phyloP scores from a whole-genome alignment of 768 basidiomycete species.

The Neoboletus magnificus region DNA sequence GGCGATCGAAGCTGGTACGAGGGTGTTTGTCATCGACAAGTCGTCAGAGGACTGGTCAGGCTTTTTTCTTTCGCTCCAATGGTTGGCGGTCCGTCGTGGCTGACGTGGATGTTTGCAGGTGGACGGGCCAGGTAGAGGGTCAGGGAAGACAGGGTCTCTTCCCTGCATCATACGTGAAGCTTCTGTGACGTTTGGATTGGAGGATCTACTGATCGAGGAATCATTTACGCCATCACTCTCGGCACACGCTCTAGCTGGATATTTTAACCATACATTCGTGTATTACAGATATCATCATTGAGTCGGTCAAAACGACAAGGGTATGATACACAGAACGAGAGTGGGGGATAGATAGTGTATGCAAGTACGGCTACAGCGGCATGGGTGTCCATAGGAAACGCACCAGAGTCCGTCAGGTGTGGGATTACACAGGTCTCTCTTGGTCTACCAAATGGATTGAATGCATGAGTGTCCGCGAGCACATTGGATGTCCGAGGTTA shows the following conservation, averaged over 20 bases:
- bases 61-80: not conserved
- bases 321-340: conserved; percentile 34
- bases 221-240: not conserved
- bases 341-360: conserved; percentile 25
- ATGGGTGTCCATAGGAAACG: conserved; percentile 24
- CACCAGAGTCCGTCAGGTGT: conserved; percentile 11
- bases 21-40: conserved; percentile 60
- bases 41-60: conserved; percentile 76
- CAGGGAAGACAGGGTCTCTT: conserved; percentile 57
- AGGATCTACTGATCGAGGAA: not conserved
- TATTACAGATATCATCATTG: conserved; percentile 13
- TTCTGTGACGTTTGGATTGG: conserved; percentile 35
- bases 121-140: conserved; percentile 63
- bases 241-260: not conserved
- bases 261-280: conserved; percentile 5
- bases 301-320: conserved; percentile 24
- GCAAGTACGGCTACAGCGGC: conserved; percentile 25
- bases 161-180: conserved; percentile 66
- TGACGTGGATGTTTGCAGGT: conserved; percentile 41
- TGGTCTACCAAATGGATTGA: not conserved
- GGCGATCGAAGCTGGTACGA: conserved; percentile 50
- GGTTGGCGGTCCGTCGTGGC: not conserved
- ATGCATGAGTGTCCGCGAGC: conserved; percentile 22
- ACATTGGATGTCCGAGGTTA: conserved; percentile 19
- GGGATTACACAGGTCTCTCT: conserved; percentile 4